Evolutionary conservation across 352 stramenopile genomes (phyloP), one percentile per base, ranked within the genome.

Genomic region (Pythium folliculosum): DNA sequence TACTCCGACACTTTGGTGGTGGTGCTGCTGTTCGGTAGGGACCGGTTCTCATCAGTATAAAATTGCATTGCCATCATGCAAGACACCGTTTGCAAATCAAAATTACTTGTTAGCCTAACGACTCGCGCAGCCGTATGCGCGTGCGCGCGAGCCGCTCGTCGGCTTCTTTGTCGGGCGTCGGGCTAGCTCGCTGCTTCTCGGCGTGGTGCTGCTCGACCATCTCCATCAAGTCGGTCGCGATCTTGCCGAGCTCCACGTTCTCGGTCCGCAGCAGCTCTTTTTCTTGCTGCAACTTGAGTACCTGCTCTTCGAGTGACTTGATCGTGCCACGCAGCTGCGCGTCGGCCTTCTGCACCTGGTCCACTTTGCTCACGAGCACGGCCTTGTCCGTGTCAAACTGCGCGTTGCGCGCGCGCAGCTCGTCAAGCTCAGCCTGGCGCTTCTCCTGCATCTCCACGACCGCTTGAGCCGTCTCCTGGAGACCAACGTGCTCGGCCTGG

Each of bases 351-450:
- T 92, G 77, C 17, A 90, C 63, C 53, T 91, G 82, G 40, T 88
- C 71, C 12, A 73, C 69, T 62, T 89, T 90, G 68, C 77, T 86
- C 43, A 72, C 63, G 0, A 91, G 74, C 32, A 90, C 77, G 17
- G 80, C 81, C 30, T 91, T 93, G n/a, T 93, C 81, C 0, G 71
- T 90, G 60, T 90, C 78, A 9, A 92, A 61, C 63, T 78, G 64
- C 9, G 65, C 44, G 43, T 89, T 54, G 35, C 66, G 76, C 9
- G 64, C 69, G 3, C 74, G 64, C 50, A 90, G 52, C 21, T 78
- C 60, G 5, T 72, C 56, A 19, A 83, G 72, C 16, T 65, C 68
- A 43, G 52, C 61, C 8, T 70, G 60, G 4, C 67, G 65, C 59
- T 65, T 72, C 45, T 81, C 63, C 27, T 77, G 66, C 23, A 61